These are phyloP conservation scores for Mychonastes homosphaera DNA, from an alignment of 139 green algal genomes.

Conservation along the genomic window DNA sequence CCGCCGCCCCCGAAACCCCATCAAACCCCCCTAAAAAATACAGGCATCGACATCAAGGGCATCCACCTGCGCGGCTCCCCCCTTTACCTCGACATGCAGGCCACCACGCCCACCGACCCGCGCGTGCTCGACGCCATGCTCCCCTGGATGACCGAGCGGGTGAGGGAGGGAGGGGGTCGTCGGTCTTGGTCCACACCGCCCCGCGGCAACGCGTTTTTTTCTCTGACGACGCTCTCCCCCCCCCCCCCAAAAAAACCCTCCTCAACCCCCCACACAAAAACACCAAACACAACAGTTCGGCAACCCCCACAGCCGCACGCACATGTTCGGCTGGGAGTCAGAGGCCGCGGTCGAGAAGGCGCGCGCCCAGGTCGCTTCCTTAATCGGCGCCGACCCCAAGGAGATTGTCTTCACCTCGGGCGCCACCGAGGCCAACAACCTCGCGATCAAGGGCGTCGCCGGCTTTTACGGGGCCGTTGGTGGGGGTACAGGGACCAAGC, in stretches of 20 bases:
- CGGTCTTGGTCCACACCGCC: background rate
- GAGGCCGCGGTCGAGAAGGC: constrained; percentile 89
- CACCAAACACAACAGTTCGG: no score
- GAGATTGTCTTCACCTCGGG: constrained; percentile 98
- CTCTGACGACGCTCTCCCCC: background rate
- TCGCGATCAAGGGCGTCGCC: constrained; percentile 92
- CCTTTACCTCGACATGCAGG: constrained; percentile 95
- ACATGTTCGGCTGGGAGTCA: constrained; percentile 94
- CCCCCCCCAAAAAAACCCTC: background rate
- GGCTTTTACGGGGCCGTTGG: constrained; percentile 85
- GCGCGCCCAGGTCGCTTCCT: constrained; percentile 60
- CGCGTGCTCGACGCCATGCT: constrained; percentile 94
- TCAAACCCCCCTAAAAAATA: no score
- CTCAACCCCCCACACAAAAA: background rate
- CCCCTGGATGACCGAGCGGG: constrained; percentile 81
- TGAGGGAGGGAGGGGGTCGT: constrained; percentile 2
- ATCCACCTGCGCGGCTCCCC: constrained; percentile 73
- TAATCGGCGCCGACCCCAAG: constrained; percentile 88
- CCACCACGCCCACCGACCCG: constrained; percentile 92
- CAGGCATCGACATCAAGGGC: constrained; percentile 83
- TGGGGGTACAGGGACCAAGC: no score
- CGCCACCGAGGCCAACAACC: constrained; percentile 97
- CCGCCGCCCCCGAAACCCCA: no score
- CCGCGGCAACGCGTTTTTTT: no score
- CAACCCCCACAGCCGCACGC: constrained; percentile 95